These are phyloP conservation scores for Leptographium procerum DNA, from an alignment of 2,329 filamentous ascomycete genomes.

Conservation along the genomic window DNA sequence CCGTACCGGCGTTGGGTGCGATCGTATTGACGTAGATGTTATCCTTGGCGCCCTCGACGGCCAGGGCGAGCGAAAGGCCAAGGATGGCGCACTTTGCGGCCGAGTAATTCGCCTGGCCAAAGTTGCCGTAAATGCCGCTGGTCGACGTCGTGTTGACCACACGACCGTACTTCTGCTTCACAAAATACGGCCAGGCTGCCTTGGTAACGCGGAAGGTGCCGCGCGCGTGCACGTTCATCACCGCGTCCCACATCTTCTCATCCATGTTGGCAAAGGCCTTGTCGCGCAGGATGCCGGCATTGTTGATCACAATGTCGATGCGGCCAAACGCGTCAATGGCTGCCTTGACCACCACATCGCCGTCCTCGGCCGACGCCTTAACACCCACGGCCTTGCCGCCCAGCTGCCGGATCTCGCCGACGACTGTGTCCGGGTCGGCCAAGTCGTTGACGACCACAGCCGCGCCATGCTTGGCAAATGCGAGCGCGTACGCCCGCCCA, in stretches of 20 bases:
- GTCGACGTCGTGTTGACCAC: constrained; percentile 96
- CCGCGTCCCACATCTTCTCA: constrained; percentile 82
- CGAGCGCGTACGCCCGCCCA: constrained; percentile 78
- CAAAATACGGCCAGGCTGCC: constrained; percentile 93
- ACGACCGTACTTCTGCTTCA: constrained; percentile 97
- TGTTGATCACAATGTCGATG: constrained; percentile 93
- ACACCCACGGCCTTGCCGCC: constrained; percentile 87
- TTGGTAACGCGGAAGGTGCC: constrained; percentile 96
- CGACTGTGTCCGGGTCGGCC: constrained; percentile 80
- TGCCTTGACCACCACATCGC: constrained; percentile 79
- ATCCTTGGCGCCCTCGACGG: constrained; percentile 88
- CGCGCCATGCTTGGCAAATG: constrained; percentile 70
- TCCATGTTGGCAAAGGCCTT: constrained; percentile 98
- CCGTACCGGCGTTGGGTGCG: constrained; percentile 90
- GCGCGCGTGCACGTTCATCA: constrained; percentile 82
- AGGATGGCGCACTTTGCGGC: constrained; percentile 91
- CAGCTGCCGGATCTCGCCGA: constrained; percentile 80
- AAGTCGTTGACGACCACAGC: constrained; percentile 92
- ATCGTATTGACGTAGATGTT: constrained; percentile 99
- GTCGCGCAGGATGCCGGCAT: constrained; percentile 92
- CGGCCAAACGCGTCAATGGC: constrained; percentile 91
- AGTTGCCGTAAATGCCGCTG: constrained; percentile 97
- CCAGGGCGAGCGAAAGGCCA: constrained; percentile 85
- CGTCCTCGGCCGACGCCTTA: constrained; percentile 88
- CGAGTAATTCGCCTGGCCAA: constrained; percentile 95